Percentiles rank a stretch among this genome's conserved stretches.
These are phyloP conservation scores for Endocalyx cinctus DNA, from an alignment of 2,329 filamentous ascomycete species.

Conservation along the genomic window DNA sequence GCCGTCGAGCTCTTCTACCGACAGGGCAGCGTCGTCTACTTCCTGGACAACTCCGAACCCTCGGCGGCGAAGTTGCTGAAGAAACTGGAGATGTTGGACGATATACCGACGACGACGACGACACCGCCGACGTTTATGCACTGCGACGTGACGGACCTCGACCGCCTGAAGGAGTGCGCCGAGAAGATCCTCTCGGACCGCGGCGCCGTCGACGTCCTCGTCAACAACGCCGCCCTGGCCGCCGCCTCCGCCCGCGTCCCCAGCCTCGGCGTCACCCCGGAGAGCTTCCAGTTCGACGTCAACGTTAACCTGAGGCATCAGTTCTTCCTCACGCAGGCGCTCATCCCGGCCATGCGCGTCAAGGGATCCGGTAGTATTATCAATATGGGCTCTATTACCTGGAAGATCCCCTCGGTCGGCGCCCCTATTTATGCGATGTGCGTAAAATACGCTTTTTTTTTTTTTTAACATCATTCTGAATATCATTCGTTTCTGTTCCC, in stretches of 20 bases:
- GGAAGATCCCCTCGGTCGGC: slow-evolving; percentile 29
- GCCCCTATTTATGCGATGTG: slow-evolving; percentile 31
- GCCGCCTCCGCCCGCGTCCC: slow-evolving; percentile 20
- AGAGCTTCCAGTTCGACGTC: slow-evolving; percentile 38
- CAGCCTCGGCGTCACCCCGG: slow-evolving; percentile 33
- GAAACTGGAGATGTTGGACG: slow-evolving; percentile 17
- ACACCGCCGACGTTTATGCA: slow-evolving; percentile 32
- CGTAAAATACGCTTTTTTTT: no score
- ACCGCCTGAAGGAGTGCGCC: slow-evolving; percentile 28
- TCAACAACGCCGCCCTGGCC: slow-evolving; percentile 32
- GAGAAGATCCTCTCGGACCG: slow-evolving; percentile 25
- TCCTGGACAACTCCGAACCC: slow-evolving; percentile 35
- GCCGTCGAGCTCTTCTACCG: slow-evolving; percentile 39
- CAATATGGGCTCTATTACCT: slow-evolving; percentile 36
- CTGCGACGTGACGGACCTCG: slow-evolving; percentile 38
- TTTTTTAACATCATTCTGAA: no score
- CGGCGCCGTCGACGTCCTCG: slow-evolving; percentile 26
- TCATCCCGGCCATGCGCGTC: slow-evolving; percentile 30
- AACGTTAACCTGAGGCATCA: slow-evolving; percentile 41
- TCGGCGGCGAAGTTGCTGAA: slow-evolving; percentile 28
- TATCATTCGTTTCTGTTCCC: no score
- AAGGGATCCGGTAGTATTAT: slow-evolving; percentile 30
- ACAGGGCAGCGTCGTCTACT: slow-evolving; percentile 40
- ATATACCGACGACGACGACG: slow-evolving; percentile 12
- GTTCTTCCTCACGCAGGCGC: slow-evolving; percentile 37